These are phyloP conservation scores for Debaryomyces sp. DNA, from an alignment of 1,139 yeast genomes.

Conservation along the genomic window DNA sequence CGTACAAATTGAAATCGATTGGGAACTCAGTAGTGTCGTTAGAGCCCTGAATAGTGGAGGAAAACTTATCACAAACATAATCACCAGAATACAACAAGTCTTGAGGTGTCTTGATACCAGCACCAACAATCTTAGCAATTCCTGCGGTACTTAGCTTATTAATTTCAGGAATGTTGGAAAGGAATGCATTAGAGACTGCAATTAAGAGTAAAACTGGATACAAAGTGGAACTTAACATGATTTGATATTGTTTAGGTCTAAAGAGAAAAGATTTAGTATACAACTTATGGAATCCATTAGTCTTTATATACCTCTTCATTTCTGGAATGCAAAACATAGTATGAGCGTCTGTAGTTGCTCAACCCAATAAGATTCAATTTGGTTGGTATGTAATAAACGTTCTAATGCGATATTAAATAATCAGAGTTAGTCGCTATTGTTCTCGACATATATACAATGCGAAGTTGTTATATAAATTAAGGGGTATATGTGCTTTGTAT, in stretches of 20 bases:
- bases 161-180: constrained; percentile 17
- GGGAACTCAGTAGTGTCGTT: constrained; percentile 20
- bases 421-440: neutral
- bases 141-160: constrained; percentile 7
- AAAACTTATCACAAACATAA: constrained; percentile 23
- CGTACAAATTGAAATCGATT: constrained; percentile 21
- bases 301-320: neutral
- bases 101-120: constrained; percentile 15
- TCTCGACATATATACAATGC: neutral
- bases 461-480: neutral
- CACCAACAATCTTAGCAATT: constrained; percentile 6
- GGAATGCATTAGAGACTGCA: constrained; percentile 5
- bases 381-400: neutral
- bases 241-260: neutral
- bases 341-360: constrained; percentile 1
- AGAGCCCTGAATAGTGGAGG: constrained; percentile 18
- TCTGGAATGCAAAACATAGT: constrained; percentile 4
- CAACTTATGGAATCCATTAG: neutral
- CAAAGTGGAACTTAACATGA: constrained; percentile 4
- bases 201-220: constrained; percentile 4
- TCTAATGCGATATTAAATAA: neutral
- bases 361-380: neutral
- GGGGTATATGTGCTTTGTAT: neutral
- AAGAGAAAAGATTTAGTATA: neutral
- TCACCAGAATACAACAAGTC: constrained; percentile 18